Evolutionary conservation across 371 early-diverging fungal species (phyloP).

Genomic region (Gilbertella persicaria): DNA sequence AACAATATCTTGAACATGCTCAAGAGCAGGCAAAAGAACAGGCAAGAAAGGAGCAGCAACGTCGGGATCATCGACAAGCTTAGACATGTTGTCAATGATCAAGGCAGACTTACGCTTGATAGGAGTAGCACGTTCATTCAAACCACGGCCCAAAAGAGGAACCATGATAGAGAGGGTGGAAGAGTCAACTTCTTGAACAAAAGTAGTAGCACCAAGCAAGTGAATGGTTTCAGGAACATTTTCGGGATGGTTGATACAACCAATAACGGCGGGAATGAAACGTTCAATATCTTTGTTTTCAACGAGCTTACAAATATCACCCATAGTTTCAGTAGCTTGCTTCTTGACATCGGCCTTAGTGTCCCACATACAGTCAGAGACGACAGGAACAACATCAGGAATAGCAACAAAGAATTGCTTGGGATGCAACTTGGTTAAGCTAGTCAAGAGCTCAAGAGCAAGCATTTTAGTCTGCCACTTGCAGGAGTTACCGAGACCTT

Average conservation of each 20-base stretch:
- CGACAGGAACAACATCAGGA: constrained; percentile 71
- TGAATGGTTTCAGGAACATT: constrained; percentile 69
- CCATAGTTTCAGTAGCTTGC: constrained; percentile 55
- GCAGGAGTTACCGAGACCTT: constrained; percentile 62
- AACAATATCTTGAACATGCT: constrained; percentile 75
- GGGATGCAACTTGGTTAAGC: constrained; percentile 57
- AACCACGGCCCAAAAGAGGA: constrained; percentile 79
- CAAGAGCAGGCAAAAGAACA: constrained; percentile 75
- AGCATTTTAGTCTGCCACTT: constrained; percentile 82
- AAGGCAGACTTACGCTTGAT: constrained; percentile 81
- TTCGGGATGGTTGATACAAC: constrained; percentile 67
- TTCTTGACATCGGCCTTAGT: constrained; percentile 68
- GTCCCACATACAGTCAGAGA: constrained; percentile 76
- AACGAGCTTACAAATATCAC: constrained; percentile 51
- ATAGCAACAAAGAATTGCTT: constrained; percentile 59
- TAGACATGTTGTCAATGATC: constrained; percentile 86
- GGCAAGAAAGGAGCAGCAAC: constrained; percentile 85
- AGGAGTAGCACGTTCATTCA: constrained; percentile 62
- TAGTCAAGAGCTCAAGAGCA: constrained; percentile 56
- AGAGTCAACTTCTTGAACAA: constrained; percentile 78
- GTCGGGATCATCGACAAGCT: constrained; percentile 79
- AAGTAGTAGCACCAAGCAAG: constrained; percentile 72
- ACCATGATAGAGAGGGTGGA: constrained; percentile 83
- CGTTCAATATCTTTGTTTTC: constrained; percentile 70
- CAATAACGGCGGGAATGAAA: constrained; percentile 64